Evolutionary conservation across 331 rosid genomes (phyloP).

Genomic region (Phaseolus coccineus): DNA sequence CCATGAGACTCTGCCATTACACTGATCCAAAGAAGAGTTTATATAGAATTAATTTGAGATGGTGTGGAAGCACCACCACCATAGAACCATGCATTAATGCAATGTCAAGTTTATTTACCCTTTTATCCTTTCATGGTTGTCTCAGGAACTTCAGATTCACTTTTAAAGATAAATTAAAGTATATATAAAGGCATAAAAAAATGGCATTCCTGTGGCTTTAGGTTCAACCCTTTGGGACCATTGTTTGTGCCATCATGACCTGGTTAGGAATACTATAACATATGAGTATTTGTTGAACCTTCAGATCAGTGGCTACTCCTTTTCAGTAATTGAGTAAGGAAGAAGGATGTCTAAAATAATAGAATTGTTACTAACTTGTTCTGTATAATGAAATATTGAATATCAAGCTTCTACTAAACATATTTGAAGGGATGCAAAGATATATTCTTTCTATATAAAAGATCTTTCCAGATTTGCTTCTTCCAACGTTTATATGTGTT

Average conservation of each 20-base stretch:
- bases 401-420: too few relatives aligned
- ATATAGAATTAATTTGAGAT: slow-evolving; percentile 24
- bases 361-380: too few relatives aligned
- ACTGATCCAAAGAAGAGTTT: slow-evolving; percentile 1
- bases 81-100: slow-evolving; percentile 4
- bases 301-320: background rate
- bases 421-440: too few relatives aligned
- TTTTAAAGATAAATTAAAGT: background rate
- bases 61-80: background rate
- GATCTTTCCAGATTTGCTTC: too few relatives aligned
- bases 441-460: too few relatives aligned
- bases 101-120: background rate
- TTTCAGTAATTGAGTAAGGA: too few relatives aligned
- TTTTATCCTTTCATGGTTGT: background rate
- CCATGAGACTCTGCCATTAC: slow-evolving; percentile 12
- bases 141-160: background rate
- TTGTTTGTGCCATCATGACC: background rate
- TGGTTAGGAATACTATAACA: background rate
- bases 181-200: background rate
- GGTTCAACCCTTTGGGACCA: background rate
- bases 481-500: too few relatives aligned
- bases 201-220: background rate
- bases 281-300: background rate
- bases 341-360: too few relatives aligned
- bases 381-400: too few relatives aligned